These are phyloP conservation scores for Phytophthora tubulina DNA, from an alignment of 352 stramenopile genomes.

Conservation along the genomic window DNA sequence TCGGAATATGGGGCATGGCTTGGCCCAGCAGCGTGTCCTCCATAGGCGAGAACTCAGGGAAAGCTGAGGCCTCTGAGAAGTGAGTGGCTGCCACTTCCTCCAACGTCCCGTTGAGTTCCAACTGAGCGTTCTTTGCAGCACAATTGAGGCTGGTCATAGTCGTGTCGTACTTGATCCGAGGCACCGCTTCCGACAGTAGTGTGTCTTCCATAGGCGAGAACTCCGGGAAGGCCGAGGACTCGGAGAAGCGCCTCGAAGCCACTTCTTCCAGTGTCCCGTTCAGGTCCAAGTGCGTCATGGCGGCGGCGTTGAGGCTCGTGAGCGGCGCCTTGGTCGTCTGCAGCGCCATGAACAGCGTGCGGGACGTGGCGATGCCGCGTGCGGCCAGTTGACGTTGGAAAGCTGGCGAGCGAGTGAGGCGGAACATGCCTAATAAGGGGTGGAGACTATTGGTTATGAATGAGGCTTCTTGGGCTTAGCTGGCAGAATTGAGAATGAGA, in stretches of 20 bases:
- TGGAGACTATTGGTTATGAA: too few relatives aligned
- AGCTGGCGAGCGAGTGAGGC: constrained; percentile 19
- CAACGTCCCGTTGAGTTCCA: constrained; percentile 24
- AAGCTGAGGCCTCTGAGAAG: constrained; percentile 75
- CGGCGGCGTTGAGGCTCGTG: constrained; percentile 41
- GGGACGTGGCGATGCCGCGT: constrained; percentile 21
- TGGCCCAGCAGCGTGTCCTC: constrained; percentile 61
- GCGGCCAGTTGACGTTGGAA: constrained; percentile 22
- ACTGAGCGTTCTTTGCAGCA: constrained; percentile 29
- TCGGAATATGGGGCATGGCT: constrained; percentile 35
- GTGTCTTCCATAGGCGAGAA: constrained; percentile 64
- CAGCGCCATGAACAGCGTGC: constrained; percentile 17
- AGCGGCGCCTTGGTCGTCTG: constrained; percentile 23
- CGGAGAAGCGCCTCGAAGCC: constrained; percentile 61
- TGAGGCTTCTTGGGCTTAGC: neutral
- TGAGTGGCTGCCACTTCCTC: constrained; percentile 57
- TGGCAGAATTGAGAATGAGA: constrained; percentile 28
- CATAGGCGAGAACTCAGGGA: constrained; percentile 67
- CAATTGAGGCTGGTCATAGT: constrained; percentile 27
- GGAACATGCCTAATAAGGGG: constrained; percentile 21
- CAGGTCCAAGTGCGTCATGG: constrained; percentile 38
- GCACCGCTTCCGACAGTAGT: constrained; percentile 48
- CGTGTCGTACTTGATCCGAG: constrained; percentile 8
- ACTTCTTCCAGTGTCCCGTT: constrained; percentile 57
- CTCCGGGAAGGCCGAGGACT: constrained; percentile 71